Conservation (phyloP, 192 early-diverging fungal species). For the Coemansia aciculifera region DNA sequence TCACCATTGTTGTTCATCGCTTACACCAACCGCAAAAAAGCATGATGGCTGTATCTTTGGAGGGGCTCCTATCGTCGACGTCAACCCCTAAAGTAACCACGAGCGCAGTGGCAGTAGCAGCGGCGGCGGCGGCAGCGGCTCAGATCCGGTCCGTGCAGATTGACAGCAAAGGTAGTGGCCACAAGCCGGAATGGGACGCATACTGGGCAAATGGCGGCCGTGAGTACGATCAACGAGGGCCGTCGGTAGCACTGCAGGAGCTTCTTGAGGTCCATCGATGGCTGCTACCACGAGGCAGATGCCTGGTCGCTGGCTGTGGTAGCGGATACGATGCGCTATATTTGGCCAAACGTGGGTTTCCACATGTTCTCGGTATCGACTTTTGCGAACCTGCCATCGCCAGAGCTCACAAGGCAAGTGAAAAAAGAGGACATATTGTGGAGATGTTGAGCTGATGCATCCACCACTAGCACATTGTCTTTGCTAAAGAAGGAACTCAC, state of each 20-base stretch:
- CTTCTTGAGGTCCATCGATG: constrained; percentile 45
- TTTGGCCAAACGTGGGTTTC: constrained; percentile 56
- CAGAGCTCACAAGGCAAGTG: constrained; percentile 37
- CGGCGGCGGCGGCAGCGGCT: neutral
- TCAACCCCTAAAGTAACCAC: neutral
- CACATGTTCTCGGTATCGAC: constrained; percentile 63
- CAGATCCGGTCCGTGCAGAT: neutral
- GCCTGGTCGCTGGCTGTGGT: constrained; percentile 51
- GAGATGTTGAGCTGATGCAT: neutral
- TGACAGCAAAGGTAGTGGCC: neutral
- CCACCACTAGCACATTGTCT: neutral
- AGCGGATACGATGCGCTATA: constrained; percentile 74
- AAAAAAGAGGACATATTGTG: neutral
- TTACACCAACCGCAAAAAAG: neutral
- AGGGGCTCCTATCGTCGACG: constrained; percentile 13
- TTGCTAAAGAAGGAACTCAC: neutral
- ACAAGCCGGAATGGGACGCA: constrained; percentile 28
- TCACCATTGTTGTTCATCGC: neutral
- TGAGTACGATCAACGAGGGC: constrained; percentile 23
- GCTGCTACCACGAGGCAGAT: constrained; percentile 48
- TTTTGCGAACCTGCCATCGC: constrained; percentile 63
- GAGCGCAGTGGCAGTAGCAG: neutral
- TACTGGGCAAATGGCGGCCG: constrained; percentile 28
- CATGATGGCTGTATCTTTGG: constrained; percentile 43
- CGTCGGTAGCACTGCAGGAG: constrained; percentile 41